These are phyloP conservation scores for Malus orientalis DNA, from an alignment of 306 rosid genomes.

Conservation along the genomic window DNA sequence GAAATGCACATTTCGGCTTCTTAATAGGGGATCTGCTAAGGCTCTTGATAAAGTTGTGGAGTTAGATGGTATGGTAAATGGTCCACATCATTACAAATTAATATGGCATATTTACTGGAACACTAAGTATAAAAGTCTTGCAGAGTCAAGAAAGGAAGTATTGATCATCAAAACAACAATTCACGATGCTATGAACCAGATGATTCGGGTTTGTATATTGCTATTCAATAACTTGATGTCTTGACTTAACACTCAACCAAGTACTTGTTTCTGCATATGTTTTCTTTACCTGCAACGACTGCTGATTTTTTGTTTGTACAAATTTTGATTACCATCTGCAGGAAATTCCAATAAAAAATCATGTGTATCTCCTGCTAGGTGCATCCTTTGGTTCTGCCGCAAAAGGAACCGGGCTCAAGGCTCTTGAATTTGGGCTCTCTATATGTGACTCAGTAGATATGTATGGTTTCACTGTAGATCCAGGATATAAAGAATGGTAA, in stretches of 20 bases:
- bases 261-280: not conserved
- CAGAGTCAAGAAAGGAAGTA: constrained; percentile 85
- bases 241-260: not conserved
- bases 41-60: constrained; percentile 90
- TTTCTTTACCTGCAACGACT: not conserved
- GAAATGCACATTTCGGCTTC: constrained; percentile 89
- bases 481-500: constrained; percentile 98
- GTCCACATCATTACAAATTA: constrained; percentile 1
- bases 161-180: constrained; percentile 87
- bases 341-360: constrained; percentile 86
- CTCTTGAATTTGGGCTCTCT: constrained; percentile 95
- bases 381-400: constrained; percentile 97
- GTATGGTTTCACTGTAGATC: constrained; percentile 99
- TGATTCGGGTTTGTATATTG: constrained; percentile 57
- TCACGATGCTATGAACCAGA: constrained; percentile 88
- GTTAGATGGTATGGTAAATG: constrained; percentile 64
- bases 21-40: constrained; percentile 94
- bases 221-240: not conserved
- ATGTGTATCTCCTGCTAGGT: constrained; percentile 91
- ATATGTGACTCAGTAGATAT: constrained; percentile 92
- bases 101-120: constrained; percentile 6
- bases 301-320: not conserved
- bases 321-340: constrained; percentile 43
- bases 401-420: constrained; percentile 98
- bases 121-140: constrained; percentile 29